These are phyloP conservation scores for Trametes meyenii DNA, from an alignment of 768 basidiomycete species.

Conservation along the genomic window DNA sequence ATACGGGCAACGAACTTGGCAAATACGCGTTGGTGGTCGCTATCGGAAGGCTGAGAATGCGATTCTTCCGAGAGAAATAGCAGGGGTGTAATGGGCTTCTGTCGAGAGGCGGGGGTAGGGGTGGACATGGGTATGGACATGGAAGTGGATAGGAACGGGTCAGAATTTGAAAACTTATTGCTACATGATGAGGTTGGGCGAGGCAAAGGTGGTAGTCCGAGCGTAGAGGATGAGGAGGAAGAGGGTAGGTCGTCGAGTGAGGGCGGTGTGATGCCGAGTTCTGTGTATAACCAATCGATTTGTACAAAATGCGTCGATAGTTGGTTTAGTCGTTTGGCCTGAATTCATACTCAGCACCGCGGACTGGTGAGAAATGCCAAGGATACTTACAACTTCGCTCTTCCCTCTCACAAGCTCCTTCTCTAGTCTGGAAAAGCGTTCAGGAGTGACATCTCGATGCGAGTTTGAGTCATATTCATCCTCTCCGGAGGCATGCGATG, in stretches of 20 bases:
- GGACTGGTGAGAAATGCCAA: background rate
- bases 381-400: conserved; percentile 72
- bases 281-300: conserved; percentile 80
- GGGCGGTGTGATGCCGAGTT: conserved; percentile 76
- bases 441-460: conserved; percentile 75
- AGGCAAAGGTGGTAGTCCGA: conserved; percentile 31
- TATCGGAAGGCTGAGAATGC: conserved; percentile 32
- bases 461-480: conserved; percentile 41
- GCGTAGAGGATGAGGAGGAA: conserved; percentile 38
- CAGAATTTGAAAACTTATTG: conserved; percentile 27
- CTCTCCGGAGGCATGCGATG: conserved; percentile 47
- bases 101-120: conserved; percentile 38
- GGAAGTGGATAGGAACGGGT: conserved; percentile 41
- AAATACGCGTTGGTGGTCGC: conserved; percentile 61
- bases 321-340: conserved; percentile 70
- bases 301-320: conserved; percentile 68
- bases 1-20: conserved; percentile 63
- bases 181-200: conserved; percentile 38
- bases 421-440: conserved; percentile 79
- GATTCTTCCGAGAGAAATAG: conserved; percentile 30
- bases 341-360: conserved; percentile 5
- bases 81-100: conserved; percentile 41
- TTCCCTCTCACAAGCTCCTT: conserved; percentile 85
- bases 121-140: conserved; percentile 36
- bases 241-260: conserved; percentile 48